Base-by-base conservation (phyloP, 108 stramenopile species). In the Schizochytrium sp. region DNA sequence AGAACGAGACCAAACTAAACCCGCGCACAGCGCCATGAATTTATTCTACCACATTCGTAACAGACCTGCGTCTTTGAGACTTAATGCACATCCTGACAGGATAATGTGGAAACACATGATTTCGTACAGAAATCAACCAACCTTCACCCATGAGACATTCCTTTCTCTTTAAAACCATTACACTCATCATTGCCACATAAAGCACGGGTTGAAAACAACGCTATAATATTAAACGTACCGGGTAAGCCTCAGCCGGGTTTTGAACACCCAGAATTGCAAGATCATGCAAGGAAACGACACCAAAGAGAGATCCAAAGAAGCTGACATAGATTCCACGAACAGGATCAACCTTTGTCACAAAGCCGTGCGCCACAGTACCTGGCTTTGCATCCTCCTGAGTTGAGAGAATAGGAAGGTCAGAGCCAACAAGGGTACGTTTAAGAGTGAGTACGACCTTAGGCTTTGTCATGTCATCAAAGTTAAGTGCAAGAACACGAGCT, bases 361-460 rank as follows among this genome's bases (percentile, higher is more conserved):
- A 49, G 47, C 76, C 76, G 0, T 83, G 76, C 50, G 76, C 10
- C 28, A 83, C 5, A n/a, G 40, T 83, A n/a, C 76, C 76, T 10
- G 50, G 76, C 76, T 83, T 83, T 38, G 64, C 64, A 42, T 55
- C 76, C 76, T 83, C 76, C 38, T 56, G 15, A 8, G 28, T 10
- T 5, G 76, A 38, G 0, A 83, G 38, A 13, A 83, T 1, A 5
- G 76, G 76, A 38, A 83, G 53, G 45, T 10, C 8, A 5, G 76
- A 47, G 7, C 28, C 28, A 38, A 83, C 47, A 38, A 83, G 76
- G 7, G 50, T 38, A 38, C 53, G 47, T 40, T 83, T 83, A 10
- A 83, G 47, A 8, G 76, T 83, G 10, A 83, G 53, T 5, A 83
- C 47, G 76, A 83, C 53, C 76, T 83, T 83, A n/a, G 76, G 76